phyloP scores from a whole-genome alignment of 2,329 filamentous ascomycete genomes.

The Dothideomycetes sp. region DNA sequence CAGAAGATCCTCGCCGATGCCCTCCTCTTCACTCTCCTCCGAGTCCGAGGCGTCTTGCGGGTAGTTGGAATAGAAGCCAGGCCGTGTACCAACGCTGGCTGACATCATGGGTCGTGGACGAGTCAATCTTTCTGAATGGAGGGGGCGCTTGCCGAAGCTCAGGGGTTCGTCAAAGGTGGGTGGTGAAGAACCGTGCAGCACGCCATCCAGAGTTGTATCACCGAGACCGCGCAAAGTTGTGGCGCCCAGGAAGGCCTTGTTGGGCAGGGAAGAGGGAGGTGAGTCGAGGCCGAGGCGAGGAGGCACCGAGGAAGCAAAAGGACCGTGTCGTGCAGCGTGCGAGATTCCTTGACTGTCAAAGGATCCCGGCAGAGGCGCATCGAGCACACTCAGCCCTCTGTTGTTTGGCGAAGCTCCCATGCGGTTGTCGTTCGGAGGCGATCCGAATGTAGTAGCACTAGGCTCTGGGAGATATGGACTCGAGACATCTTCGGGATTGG shows the following conservation, averaged over 20 bases:
- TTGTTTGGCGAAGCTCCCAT: conserved; percentile 63
- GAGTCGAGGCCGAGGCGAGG: conserved; percentile 86
- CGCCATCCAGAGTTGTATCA: conserved; percentile 34
- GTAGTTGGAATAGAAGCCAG: conserved; percentile 19
- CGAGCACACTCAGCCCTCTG: conserved; percentile 73
- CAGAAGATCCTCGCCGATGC: conserved; percentile 85
- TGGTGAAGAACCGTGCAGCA: conserved; percentile 44
- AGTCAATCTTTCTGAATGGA: conserved; percentile 57
- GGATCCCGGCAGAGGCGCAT: conserved; percentile 84
- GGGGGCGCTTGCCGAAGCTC: conserved; percentile 55
- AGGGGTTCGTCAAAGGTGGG: conserved; percentile 57
- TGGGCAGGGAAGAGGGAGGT: conserved; percentile 58
- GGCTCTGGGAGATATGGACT: conserved; percentile 11
- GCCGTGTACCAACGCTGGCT: conserved; percentile 45
- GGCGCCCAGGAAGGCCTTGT: conserved; percentile 29
- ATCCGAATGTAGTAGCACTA: conserved; percentile 57
- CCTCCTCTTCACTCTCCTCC: conserved; percentile 57
- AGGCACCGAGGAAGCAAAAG: conserved; percentile 85
- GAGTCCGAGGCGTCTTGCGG: conserved; percentile 38
- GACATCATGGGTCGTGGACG: conserved; percentile 48
- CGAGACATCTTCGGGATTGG: too few species aligned
- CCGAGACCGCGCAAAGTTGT: conserved; percentile 49
- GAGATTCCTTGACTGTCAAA: conserved; percentile 96
- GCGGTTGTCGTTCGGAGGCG: conserved; percentile 69
- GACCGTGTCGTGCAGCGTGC: conserved; percentile 78